Evolutionary conservation across 257 asterid genomes (phyloP), one percentile per base, ranked within the genome.

Genomic region (Buddleja alternifolia): DNA sequence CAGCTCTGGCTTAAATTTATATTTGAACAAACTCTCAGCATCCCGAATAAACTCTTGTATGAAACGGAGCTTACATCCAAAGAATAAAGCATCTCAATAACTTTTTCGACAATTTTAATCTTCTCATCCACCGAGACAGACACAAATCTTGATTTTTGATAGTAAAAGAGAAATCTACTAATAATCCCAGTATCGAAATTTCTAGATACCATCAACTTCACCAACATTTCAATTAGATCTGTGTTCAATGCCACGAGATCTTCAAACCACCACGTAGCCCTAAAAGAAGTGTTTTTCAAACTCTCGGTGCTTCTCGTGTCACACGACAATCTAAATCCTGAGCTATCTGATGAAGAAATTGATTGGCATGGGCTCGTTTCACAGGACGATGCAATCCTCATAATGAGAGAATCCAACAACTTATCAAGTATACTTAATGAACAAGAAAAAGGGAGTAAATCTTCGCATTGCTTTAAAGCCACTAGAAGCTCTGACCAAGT

Each of bases 241-340:
- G 78, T 60, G 5, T 78, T 80, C 0, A 85, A 79, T 10, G 70
- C 62, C 8, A 69, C 76, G 3, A 92, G 80, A 74, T 92, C 96
- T 42, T 88, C 95, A 67, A 90, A 90, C 98, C 97, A 93, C 98
- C 98, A 90, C 3, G 96, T 86, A 14, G 79, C 72, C 12, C 81
- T 71, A 25, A 71, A 65, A 17, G 63, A 58, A 60, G 72, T 73
- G 71, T 76, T 82, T 81, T 84, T 92, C 36, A 77, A 69, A 85
- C 96, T 88, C 82, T 93, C 97, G 0, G 85, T 82, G 72, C 97
- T 88, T 69, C 84, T 88, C 0, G 97, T 77, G 65, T 93, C 98
- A 15, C 81, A 76, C 0, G 98, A 93, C 41, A 81, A 57, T 44
- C 97, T 75, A 44, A 65, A 76, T 15, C 79, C 88, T 0, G 89